Evolutionary conservation across 305 asterid species (phyloP), one percentile per base, ranked within the genome.

Genomic region (Plantago rigida): DNA sequence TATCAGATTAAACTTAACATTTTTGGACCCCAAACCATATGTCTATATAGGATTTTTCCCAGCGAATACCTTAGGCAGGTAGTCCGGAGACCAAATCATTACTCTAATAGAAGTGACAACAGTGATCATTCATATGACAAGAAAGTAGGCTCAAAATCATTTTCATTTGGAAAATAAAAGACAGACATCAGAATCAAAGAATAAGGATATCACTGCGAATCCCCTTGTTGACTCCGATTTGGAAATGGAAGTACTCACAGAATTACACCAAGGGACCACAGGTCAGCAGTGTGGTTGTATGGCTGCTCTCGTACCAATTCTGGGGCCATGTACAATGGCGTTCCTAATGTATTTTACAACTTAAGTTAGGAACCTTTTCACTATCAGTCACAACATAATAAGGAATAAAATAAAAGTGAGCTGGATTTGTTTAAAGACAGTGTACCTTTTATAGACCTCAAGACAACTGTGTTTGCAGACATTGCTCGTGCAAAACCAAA

Each of bases 401-500:
- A 22, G 26, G 26, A 22, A 22, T 22, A 22, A 22, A 22, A 22
- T 22, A 22, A 22, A 22, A 22, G 9, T 17, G 19, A 17, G 47
- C 8, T 15, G 44, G 52, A 51, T 52, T 72, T 15, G 42, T 57
- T 34, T 62, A 57, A 54, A 73, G 47, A 63, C 69, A 51, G 22
- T 56, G 68, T 67, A 77, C 99, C 99, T 85, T 93, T 93, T 74
- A 93, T 93, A 71, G 99, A 93, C 69, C 96, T 81, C 85, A 93
- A 71, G 63, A 93, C 97, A 69, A 93, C 99, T 22, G 97, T 93
- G 76, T 89, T 93, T 68, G 99, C 87, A 57, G 99, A 93, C 97
- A 93, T 93, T 55, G 99, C 96, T 44, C 99, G 88, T 52, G 99
- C 99, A 84, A 93, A 93, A 66, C 99, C 99, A 77, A 93, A 89